phyloP scores from a whole-genome alignment of 2,329 filamentous ascomycete genomes.

The Botrytis pseudocinerea region DNA sequence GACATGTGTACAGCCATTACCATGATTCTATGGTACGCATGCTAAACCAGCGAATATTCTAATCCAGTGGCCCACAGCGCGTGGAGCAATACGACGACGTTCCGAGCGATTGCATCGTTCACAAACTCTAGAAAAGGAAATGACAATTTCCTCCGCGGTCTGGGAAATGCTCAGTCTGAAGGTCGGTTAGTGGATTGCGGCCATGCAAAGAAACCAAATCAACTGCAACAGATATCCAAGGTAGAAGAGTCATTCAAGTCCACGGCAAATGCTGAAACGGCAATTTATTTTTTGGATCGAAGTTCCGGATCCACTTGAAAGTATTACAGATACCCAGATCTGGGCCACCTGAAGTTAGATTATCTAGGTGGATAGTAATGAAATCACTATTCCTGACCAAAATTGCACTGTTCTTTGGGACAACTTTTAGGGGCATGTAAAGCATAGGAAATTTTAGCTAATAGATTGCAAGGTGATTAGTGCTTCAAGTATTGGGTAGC shows the following conservation, averaged over 20 bases:
- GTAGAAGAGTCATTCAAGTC: neutral
- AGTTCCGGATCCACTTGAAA: neutral
- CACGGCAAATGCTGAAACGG: neutral
- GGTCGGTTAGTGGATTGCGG: neutral
- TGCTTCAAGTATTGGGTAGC: too few relatives aligned
- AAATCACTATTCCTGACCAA: neutral
- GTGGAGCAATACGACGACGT: neutral
- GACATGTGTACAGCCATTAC: neutral
- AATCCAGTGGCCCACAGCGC: neutral
- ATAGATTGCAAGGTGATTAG: too few relatives aligned
- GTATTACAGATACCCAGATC: neutral
- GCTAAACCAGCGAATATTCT: neutral
- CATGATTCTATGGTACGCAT: neutral
- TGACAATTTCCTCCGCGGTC: neutral
- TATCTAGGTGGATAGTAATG: neutral
- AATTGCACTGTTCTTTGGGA: neutral
- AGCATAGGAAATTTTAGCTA: neutral
- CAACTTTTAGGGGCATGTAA: neutral
- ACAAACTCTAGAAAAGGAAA: neutral
- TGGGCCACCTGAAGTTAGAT: neutral
- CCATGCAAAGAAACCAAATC: neutral
- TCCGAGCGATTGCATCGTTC: neutral
- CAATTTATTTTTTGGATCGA: neutral
- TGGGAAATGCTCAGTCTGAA: neutral
- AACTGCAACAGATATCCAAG: neutral